Conservation (phyloP, 768 basidiomycete genomes). For the Suillus cothurnatus region DNA sequence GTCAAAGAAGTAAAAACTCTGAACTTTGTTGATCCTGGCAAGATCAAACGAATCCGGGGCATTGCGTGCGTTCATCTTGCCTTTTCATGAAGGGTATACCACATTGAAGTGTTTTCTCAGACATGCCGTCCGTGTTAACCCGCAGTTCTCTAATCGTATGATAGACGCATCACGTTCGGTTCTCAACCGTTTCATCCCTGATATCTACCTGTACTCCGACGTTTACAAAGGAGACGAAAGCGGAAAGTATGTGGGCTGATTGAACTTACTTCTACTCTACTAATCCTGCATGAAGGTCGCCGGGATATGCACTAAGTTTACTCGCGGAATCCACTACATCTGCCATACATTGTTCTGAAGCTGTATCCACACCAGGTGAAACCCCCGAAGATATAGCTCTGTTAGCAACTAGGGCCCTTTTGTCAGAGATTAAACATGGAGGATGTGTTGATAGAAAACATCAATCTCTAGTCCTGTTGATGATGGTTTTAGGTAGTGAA, state of each 20-base stretch:
- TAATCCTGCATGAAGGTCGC: conserved; percentile 61
- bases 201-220: conserved; percentile 97
- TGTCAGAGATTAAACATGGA: conserved; percentile 77
- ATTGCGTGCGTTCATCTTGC: conserved; percentile 70
- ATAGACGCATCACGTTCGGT: conserved; percentile 93
- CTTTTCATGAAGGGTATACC: conserved; percentile 1
- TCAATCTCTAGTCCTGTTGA: conserved; percentile 80
- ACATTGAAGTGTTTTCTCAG: conserved; percentile 40
- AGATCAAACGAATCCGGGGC: conserved; percentile 92
- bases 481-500: conserved; percentile 97
- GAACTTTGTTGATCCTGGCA: conserved; percentile 90
- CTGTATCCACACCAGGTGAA: conserved; percentile 76
- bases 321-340: conserved; percentile 92
- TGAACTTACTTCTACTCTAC: conserved; percentile 3
- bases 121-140: conserved; percentile 94
- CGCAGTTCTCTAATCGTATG: conserved; percentile 97
- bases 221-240: conserved; percentile 98
- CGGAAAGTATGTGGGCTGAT: conserved; percentile 72
- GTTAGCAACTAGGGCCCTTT: conserved; percentile 73
- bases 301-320: conserved; percentile 91
- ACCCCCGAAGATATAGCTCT: conserved; percentile 94
- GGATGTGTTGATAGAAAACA: conserved; percentile 93
- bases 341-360: conserved; percentile 85
- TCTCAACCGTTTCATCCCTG: conserved; percentile 95
- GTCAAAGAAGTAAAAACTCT: conserved; percentile 91